Base-by-base conservation (phyloP, 2,329 filamentous ascomycete species). In the Laburnicola sp. region DNA sequence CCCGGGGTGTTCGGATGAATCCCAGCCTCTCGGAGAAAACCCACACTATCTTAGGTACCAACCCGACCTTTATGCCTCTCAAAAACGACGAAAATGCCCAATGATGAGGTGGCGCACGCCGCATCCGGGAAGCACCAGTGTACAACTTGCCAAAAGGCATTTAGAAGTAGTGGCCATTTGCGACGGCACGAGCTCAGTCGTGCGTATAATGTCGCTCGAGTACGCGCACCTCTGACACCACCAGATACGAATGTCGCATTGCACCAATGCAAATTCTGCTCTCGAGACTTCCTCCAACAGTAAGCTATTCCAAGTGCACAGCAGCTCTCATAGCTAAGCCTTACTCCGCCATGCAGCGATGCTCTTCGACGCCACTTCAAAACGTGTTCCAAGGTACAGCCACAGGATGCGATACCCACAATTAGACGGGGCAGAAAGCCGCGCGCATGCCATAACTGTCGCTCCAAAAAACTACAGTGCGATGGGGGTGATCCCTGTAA, bases 181-280 rank as follows among this genome's bases (percentile, higher is more conserved):
- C 51, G 46, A 26, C 49, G 55, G 9, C 55, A 58, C 34, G 48
- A 54, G 36, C 28, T 32, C 3, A 36, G 26, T 16, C 51, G 54
- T 54, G 16, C 31, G 40, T 11, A 8, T 32, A n/a, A 41, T 10
- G 39, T 16, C 16, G 16, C 16, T 16, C 16, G 16, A 16, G 16
- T 16, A 16, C 16, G 16, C n/a, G 28, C 28, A 30, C 28, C 10
- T 30, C 10, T 11, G 2, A 16, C 16, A 16, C 16, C 16, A 16
- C 16, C 16, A 16, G 16, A 16, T 16, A 16, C 16, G 16, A 16
- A 16, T 16, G 16, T 16, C 16, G 16, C 16, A 23, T 26, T 23
- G 11, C 23, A 46, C 6, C 31, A 21, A 30, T 57, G 55, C 34
- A 23, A 22, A 1, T 51, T 34, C 9, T 57, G 55, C n/a, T 8